Base-by-base conservation (phyloP, 1,139 yeast genomes). In the Sugiyamaella neomexicana region DNA sequence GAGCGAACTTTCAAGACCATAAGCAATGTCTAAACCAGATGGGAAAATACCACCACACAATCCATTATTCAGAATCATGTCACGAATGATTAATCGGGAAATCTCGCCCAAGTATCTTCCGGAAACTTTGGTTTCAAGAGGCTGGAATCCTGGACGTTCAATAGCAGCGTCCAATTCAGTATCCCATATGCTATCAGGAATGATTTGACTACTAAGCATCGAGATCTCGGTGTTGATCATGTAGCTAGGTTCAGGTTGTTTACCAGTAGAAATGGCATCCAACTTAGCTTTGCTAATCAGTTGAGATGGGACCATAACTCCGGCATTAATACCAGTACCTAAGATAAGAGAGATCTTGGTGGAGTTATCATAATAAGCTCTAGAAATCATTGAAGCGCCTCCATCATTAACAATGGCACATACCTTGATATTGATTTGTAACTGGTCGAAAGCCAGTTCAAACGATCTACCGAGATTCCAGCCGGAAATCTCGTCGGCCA, bases 71-170 rank as follows among this genome's bases (percentile, higher is more conserved):
- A 83, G 74, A 69, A 91, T 78, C 62, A 83, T 72, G 62, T 89
- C 95, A 36, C 86, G 75, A 51, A 89, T 69, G 9, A 84, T 76
- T 48, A 83, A 82, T 65, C 97, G 78, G 56, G 87, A 76, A 50
- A 90, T 77, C 70, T 89, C 97, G 55, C 97, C 97, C 66, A 89
- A 74, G 66, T 86, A 89, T 85, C 89, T 83, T 31, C 97, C 97
- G 58, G 90, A 82, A 44, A 89, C 86, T 71, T 95, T 80, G 65
- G 88, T 87, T 70, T 90, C 97, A 67, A 89, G 85, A 65, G 90
- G 80, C 70, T 90, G 96, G 73, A 77, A 88, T 2, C 95, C 95
- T 20, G 83, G 85, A 65, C 85, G 85, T 29, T 88, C 77, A 13
- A 90, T 84, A 43, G 69, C 65, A 60, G 78, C 78, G 66, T 89